Evolutionary conservation across 2,329 filamentous ascomycete genomes (phyloP), one percentile per base, ranked within the genome.

Genomic region (Aspergillus fructus): DNA sequence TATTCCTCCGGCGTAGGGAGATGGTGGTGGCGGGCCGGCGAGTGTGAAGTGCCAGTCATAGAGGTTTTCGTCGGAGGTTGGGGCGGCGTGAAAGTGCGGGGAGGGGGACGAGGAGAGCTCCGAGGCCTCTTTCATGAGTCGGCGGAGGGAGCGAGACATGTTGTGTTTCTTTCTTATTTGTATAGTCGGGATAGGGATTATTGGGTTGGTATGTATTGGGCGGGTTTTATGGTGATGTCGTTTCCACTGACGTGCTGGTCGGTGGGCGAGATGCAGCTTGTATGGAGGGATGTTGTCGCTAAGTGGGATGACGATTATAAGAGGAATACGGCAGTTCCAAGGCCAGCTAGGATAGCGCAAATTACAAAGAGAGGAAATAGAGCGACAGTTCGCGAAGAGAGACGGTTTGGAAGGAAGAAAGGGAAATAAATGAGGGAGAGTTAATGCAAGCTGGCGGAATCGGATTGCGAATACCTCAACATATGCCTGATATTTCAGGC

Each of bases 11-110:
- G 86, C 85, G 77, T 93, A 97, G 39, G 88, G 85, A 0, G 91
- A 93, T 17, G 84, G 83, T 33, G 85, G 81, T 0, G 93, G 93
- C 0, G 93, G 93, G 0, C 94, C 94, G 51, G 89, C 86, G n/a
- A 99, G 82, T 0, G 94, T 99, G 78, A 97, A 99, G 79, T 99
- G 94, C 94, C 94, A 99, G 77, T 97, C 93, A 77, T 96, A 96
- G 53, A 99, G 87, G 76, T 97, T 92, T 33, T 85, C 82, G 71
- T 97, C 93, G 61, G 93, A 85, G 40, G 78, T 73, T 0, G 94
- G 94, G 4, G 87, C 82, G 41, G 93, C 94, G 65, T 89, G 85
- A 76, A 93, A 96, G 78, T 96, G 91, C 53, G 90, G 81, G 2
- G 91, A 94, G 4, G 93, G 91, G 39, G 89, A 84, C 58, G 81